phyloP scores from a whole-genome alignment of 2,329 filamentous ascomycete species.

The Fusarium coffeatum region DNA sequence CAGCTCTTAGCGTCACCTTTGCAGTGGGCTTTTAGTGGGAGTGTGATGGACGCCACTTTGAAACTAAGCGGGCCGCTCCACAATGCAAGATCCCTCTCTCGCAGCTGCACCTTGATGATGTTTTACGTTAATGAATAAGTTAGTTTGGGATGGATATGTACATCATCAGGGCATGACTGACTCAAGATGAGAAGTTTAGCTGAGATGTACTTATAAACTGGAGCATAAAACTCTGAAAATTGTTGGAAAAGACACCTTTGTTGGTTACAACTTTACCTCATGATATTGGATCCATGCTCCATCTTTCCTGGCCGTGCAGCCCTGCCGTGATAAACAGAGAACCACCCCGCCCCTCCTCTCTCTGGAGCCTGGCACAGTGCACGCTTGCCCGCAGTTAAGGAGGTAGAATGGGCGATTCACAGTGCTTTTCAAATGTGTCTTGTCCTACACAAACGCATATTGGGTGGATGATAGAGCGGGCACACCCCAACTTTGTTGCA shows the following conservation, averaged over 20 bases:
- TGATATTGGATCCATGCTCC: slow-evolving; percentile 1
- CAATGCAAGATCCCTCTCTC: slow-evolving; percentile 31
- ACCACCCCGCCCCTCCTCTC: slow-evolving; percentile 11
- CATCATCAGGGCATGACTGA: neutral
- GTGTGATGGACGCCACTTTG: slow-evolving; percentile 28
- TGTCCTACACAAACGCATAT: slow-evolving; percentile 5
- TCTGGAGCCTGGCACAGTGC: slow-evolving; percentile 26
- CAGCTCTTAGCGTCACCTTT: slow-evolving; percentile 22
- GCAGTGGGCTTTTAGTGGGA: slow-evolving; percentile 15
- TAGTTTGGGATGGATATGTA: neutral
- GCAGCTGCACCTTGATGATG: slow-evolving; percentile 27
- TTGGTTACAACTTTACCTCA: neutral
- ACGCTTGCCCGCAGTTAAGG: slow-evolving; percentile 28
- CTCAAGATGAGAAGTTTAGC: neutral
- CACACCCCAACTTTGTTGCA: slow-evolving; percentile 23
- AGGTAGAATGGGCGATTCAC: slow-evolving; percentile 27
- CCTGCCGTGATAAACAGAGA: neutral
- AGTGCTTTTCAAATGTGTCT: slow-evolving; percentile 5
- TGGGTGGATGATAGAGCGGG: neutral
- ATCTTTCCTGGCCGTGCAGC: neutral
- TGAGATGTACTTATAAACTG: neutral
- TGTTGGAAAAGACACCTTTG: neutral
- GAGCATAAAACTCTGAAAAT: slow-evolving; percentile 3
- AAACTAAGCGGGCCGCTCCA: slow-evolving; percentile 36
- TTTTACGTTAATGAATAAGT: slow-evolving; percentile 1